These are phyloP conservation scores for Jackrogersella multiformis DNA, from an alignment of 495 filamentous ascomycete genomes.

Conservation along the genomic window DNA sequence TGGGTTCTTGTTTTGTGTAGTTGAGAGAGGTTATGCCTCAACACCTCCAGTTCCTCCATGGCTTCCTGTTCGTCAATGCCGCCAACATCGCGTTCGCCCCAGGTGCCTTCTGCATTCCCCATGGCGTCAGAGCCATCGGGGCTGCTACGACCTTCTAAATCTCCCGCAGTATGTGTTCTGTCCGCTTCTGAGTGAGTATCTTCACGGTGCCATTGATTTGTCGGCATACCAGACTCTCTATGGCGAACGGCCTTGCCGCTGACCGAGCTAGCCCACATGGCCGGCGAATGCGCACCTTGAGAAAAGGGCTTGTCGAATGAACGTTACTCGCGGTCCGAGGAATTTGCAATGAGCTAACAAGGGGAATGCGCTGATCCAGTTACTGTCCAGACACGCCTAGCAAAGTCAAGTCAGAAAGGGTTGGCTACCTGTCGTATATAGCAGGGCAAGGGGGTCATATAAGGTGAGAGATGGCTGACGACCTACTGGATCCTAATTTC, in stretches of 20 bases:
- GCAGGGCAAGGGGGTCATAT: background rate
- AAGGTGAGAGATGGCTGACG: background rate
- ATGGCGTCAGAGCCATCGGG: background rate
- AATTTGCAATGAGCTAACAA: background rate
- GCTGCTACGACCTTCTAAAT: background rate
- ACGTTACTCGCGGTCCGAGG: background rate
- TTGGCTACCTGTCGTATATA: background rate
- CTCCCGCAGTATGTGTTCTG: background rate
- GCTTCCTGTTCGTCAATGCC: slow-evolving; percentile 69
- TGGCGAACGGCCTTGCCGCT: slow-evolving; percentile 28
- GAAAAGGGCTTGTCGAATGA: background rate
- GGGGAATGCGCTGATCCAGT: background rate
- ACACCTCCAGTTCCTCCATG: slow-evolving; percentile 75
- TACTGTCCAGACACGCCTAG: background rate
- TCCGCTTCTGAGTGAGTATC: slow-evolving; percentile 20
- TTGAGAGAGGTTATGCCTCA: slow-evolving; percentile 70
- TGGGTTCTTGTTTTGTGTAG: slow-evolving; percentile 64
- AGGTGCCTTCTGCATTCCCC: slow-evolving; percentile 63
- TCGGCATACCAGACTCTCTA: slow-evolving; percentile 28
- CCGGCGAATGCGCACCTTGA: background rate
- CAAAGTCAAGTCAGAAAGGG: background rate
- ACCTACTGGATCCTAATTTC: background rate
- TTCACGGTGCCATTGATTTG: slow-evolving; percentile 41
- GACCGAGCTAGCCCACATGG: slow-evolving; percentile 41
- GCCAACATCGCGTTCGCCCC: slow-evolving; percentile 77